Evolutionary conservation across 805 yeast genomes (phyloP).

Genomic region (Schizosaccharomyces lindneri): DNA sequence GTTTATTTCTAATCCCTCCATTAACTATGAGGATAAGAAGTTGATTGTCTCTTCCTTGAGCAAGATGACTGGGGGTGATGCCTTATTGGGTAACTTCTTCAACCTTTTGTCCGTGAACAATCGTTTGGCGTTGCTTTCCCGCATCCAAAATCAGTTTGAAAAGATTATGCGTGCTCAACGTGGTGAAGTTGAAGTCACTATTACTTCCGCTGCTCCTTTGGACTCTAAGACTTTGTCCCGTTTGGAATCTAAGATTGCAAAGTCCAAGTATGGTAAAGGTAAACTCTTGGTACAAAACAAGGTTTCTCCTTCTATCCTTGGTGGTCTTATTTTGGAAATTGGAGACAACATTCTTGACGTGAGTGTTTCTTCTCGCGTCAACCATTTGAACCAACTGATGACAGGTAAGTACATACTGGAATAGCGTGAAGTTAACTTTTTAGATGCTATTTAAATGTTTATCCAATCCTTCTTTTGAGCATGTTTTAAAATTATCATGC

Average conservation of each 20-base stretch:
- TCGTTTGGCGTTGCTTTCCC: constrained; percentile 49
- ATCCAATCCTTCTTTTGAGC: no score
- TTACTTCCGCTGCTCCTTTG: constrained; percentile 62
- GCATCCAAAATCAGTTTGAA: constrained; percentile 45
- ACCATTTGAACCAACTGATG: constrained; percentile 71
- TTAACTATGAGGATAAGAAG: constrained; percentile 50
- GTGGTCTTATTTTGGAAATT: constrained; percentile 87
- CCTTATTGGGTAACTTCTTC: constrained; percentile 56
- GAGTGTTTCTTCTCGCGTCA: constrained; percentile 59
- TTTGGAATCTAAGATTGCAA: constrained; percentile 52
- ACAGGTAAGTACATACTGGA: constrained; percentile 22
- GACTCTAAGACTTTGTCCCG: constrained; percentile 58
- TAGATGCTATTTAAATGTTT: no score
- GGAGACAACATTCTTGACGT: constrained; percentile 94
- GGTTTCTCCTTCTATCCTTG: constrained; percentile 69
- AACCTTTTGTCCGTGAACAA: constrained; percentile 78
- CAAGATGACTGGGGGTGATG: constrained; percentile 28
- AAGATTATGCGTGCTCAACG: constrained; percentile 66
- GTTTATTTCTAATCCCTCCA: constrained; percentile 59
- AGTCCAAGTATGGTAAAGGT: constrained; percentile 53
- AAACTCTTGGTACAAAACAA: constrained; percentile 60
- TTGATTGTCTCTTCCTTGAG: constrained; percentile 37
- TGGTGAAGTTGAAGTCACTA: constrained; percentile 80
- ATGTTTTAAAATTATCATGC: no score
- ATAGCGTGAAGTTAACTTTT: no score